phyloP scores from a whole-genome alignment of 2,329 filamentous ascomycete species.

The Penicillium paneum region DNA sequence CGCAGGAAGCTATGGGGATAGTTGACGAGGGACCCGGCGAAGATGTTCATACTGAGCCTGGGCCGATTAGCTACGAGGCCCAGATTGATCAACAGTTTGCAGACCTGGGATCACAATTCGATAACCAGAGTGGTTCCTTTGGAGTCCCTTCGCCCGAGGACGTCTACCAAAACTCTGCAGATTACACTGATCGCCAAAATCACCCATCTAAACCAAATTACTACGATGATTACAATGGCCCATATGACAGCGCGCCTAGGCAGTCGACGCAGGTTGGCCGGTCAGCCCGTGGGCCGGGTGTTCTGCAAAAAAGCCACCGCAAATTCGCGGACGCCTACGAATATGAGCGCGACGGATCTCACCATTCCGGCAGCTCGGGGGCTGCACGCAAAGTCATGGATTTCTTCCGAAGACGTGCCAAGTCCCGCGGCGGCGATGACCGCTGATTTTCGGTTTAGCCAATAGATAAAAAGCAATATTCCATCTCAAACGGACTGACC shows the following conservation, averaged over 20 bases:
- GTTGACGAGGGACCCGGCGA: conserved; percentile 31
- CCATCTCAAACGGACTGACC: neutral
- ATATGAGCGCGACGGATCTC: conserved; percentile 57
- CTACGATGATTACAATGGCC: conserved; percentile 50
- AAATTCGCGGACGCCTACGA: conserved; percentile 88
- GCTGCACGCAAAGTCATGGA: conserved; percentile 95
- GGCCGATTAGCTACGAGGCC: conserved; percentile 35
- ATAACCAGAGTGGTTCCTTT: conserved; percentile 29
- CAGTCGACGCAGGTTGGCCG: conserved; percentile 44
- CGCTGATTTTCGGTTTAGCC: conserved; percentile 25
- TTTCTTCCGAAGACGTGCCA: conserved; percentile 86
- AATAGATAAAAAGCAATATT: conserved; percentile 9
- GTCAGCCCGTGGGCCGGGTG: conserved; percentile 48
- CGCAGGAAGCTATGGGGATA: conserved; percentile 31
- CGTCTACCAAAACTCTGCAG: conserved; percentile 31
- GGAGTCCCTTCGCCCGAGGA: conserved; percentile 30
- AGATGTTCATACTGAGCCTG: conserved; percentile 29
- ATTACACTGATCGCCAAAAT: conserved; percentile 30
- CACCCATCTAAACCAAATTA: conserved; percentile 39
- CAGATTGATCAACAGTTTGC: conserved; percentile 45
- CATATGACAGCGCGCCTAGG: conserved; percentile 39
- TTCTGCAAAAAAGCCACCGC: conserved; percentile 80
- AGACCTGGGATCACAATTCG: conserved; percentile 36
- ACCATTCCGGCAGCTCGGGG: conserved; percentile 77
- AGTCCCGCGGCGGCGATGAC: conserved; percentile 59